Evolutionary conservation across 2,329 filamentous ascomycete genomes (phyloP).

Genomic region (Harringtonia lauricola): DNA sequence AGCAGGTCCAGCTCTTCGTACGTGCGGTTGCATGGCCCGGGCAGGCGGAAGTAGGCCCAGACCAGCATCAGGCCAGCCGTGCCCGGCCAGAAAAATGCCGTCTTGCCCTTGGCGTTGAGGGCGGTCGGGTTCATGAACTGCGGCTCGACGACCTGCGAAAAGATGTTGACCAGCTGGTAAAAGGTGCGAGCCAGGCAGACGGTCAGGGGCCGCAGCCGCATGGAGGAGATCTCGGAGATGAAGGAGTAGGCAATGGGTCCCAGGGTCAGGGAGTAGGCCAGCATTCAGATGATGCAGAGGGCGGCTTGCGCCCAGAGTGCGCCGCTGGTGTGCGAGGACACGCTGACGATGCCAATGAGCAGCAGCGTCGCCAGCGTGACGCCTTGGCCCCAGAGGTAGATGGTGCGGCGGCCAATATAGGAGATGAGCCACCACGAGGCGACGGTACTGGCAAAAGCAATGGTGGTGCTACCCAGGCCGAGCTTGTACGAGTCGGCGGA

Average conservation of each 20-base stretch:
- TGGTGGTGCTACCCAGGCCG: slow-evolving; percentile 27
- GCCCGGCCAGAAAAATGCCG: slow-evolving; percentile 30
- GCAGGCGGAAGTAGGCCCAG: slow-evolving; percentile 40
- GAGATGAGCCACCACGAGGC: slow-evolving; percentile 33
- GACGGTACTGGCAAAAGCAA: slow-evolving; percentile 31
- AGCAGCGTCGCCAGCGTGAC: slow-evolving; percentile 26
- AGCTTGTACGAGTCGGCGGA: slow-evolving; percentile 26
- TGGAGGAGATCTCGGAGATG: slow-evolving; percentile 35
- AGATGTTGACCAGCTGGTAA: slow-evolving; percentile 33
- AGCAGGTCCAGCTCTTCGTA: too few species aligned
- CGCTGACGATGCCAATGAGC: slow-evolving; percentile 28
- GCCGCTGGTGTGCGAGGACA: slow-evolving; percentile 22
- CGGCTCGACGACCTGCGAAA: slow-evolving; percentile 26
- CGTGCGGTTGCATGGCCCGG: too few species aligned
- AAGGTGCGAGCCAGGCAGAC: slow-evolving; percentile 30
- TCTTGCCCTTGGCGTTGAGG: slow-evolving; percentile 28
- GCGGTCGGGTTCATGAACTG: slow-evolving; percentile 24
- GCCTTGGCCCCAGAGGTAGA: slow-evolving; percentile 28
- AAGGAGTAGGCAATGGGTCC: slow-evolving; percentile 36
- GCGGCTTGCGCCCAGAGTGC: slow-evolving; percentile 28
- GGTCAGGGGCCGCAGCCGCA: slow-evolving; percentile 33
- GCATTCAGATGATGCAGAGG: slow-evolving; percentile 30
- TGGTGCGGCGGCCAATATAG: slow-evolving; percentile 28
- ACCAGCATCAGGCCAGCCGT: slow-evolving; percentile 31
- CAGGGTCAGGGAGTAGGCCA: slow-evolving; percentile 14